phyloP scores from a whole-genome alignment of 768 basidiomycete species.

The Rhodotorula babjevae region DNA sequence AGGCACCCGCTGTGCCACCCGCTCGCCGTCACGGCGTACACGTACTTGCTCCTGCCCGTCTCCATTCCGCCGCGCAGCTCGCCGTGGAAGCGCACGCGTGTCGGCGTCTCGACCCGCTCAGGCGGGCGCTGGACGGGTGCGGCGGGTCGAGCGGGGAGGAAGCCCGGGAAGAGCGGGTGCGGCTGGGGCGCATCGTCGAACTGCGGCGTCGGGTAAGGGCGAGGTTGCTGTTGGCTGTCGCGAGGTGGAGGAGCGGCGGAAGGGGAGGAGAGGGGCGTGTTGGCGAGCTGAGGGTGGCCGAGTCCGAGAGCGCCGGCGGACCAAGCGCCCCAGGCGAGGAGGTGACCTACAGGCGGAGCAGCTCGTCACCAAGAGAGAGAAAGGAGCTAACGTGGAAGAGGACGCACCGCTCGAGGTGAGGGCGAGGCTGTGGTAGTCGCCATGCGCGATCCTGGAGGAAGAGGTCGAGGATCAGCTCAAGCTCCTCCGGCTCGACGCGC shows the following conservation, averaged over 20 bases:
- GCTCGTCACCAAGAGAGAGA: conserved; percentile 45
- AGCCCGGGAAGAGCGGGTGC: conserved; percentile 45
- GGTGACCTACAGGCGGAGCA: background rate
- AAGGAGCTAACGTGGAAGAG: too few species aligned
- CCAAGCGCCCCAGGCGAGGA: conserved; percentile 37
- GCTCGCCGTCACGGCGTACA: conserved; percentile 71
- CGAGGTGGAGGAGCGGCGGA: conserved; percentile 54
- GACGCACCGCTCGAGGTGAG: conserved; percentile 71
- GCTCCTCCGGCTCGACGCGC: background rate
- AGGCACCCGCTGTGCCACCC: conserved; percentile 92
- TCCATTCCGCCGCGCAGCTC: conserved; percentile 43
- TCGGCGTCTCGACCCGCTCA: conserved; percentile 58
- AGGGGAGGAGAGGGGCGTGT: conserved; percentile 51
- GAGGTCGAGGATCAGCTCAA: background rate
- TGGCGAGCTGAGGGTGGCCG: conserved; percentile 58
- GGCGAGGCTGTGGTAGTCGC: conserved; percentile 89
- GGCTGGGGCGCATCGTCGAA: background rate
- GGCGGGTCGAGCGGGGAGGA: conserved; percentile 27
- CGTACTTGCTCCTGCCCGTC: conserved; percentile 60
- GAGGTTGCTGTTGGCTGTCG: background rate
- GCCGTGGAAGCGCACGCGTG: conserved; percentile 66
- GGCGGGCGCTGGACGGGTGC: conserved; percentile 44
- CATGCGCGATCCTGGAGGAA: conserved; percentile 67
- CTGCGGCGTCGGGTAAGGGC: conserved; percentile 47
- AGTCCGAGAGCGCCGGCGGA: conserved; percentile 78